Evolutionary conservation across 2,329 filamentous ascomycete species (phyloP), one percentile per base, ranked within the genome.

Genomic region (Clonostachys rhizophaga): DNA sequence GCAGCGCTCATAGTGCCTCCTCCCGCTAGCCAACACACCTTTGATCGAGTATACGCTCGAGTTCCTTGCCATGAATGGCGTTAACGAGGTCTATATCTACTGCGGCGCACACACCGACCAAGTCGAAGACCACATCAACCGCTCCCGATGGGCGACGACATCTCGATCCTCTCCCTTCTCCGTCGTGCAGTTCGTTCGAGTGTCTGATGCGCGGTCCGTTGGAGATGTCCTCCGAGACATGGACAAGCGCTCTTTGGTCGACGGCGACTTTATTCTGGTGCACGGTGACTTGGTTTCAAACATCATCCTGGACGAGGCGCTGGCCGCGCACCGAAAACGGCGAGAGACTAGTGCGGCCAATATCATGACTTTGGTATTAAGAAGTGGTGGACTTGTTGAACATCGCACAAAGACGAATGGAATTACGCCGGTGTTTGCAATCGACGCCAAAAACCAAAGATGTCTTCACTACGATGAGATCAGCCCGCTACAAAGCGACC

Each of bases 21-120:
- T 99, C 7, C 91, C 92, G 11, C 78, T 99, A 50, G 94, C 90
- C 50, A 97, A 97, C 66, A 91, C 86, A 2, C 92, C 94, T 35
- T 76, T 99, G 52, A 95, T 99, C 69, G 94, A 99, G 67, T 97
- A 99, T 66, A 97, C 92, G 5, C 84, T 97, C 59, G 91, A 97
- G 62, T 97, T 96, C 60, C 83, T 99, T 1, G 91, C 91, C 54
- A 92, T 92, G 78, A 91, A 94, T 49, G 91, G 91, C 49, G 91
- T 97, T n/a, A 84, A 94, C 57, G 89, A 96, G 54, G 87, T 97
- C 46, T 95, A 88, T 64, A 80, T 99, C 49, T 97, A 96, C 71
- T 92, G 87, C 57, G 89, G 90, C 50, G 84, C 89, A 30, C 91
- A 96, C 64, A 87, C 87, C 33, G 86, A 94, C 49, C 83, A 91